Percentiles rank a stretch among this genome's conserved stretches.
phyloP scores from a whole-genome alignment of 2,329 filamentous ascomycete species.

The Alternaria postmessia region DNA sequence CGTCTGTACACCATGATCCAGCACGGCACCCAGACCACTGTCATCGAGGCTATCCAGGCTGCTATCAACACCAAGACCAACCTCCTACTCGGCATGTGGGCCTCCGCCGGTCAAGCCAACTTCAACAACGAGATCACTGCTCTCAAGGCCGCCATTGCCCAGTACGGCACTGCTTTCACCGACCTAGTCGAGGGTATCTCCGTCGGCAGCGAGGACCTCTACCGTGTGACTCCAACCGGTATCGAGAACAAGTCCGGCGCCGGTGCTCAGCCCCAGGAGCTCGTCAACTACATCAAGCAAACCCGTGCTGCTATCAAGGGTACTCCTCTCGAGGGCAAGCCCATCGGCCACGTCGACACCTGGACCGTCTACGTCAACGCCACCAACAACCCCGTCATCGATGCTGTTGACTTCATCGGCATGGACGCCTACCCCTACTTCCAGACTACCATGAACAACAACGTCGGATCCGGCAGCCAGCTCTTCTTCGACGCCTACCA shows the following conservation, averaged over 20 bases:
- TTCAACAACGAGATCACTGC: conserved; percentile 79
- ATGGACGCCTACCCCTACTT: conserved; percentile 88
- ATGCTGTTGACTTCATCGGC: conserved; percentile 78
- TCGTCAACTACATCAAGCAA: conserved; percentile 75
- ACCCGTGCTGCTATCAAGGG: conserved; percentile 70
- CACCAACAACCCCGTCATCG: conserved; percentile 74
- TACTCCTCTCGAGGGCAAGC: conserved; percentile 65
- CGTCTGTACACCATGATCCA: conserved; percentile 81
- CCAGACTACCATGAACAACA: conserved; percentile 66
- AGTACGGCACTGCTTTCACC: conserved; percentile 73
- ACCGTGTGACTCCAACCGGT: conserved; percentile 70
- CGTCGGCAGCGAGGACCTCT: conserved; percentile 81
- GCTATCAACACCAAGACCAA: conserved; percentile 81
- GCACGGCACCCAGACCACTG: conserved; percentile 68
- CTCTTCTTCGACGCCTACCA: conserved; percentile 74
- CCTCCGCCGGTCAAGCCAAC: conserved; percentile 68
- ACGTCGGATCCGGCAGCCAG: conserved; percentile 67
- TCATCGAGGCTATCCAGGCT: conserved; percentile 77
- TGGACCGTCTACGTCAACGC: conserved; percentile 76
- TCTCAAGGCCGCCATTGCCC: conserved; percentile 71
- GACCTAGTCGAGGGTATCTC: conserved; percentile 81
- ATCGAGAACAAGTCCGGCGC: conserved; percentile 67
- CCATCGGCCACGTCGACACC: conserved; percentile 87
- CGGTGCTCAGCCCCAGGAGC: conserved; percentile 68
- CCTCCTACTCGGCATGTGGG: conserved; percentile 85